These are phyloP conservation scores for Talaromyces sp. DNA, from an alignment of 2,329 filamentous ascomycete genomes.

Conservation along the genomic window DNA sequence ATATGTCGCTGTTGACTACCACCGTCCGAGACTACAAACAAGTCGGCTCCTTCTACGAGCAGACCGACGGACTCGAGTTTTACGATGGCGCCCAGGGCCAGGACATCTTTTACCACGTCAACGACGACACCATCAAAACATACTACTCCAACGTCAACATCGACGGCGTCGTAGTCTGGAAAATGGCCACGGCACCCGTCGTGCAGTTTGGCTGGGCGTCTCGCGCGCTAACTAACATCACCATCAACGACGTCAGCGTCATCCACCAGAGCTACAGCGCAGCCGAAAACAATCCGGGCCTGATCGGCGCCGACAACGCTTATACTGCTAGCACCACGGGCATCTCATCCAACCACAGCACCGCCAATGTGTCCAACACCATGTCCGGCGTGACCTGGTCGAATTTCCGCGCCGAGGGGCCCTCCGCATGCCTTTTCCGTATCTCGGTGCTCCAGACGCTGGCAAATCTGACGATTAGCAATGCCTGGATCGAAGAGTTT, in stretches of 20 bases:
- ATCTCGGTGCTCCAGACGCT: not conserved
- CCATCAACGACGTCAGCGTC: slow-evolving; percentile 13
- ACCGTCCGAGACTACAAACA: slow-evolving; percentile 33
- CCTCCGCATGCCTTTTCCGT: slow-evolving; percentile 2
- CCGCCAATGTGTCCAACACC: not conserved
- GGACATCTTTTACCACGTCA: slow-evolving; percentile 34
- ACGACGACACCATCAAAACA: slow-evolving; percentile 34
- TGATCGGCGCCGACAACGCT: slow-evolving; percentile 1
- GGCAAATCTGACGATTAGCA: not conserved
- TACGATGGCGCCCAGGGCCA: slow-evolving; percentile 26
- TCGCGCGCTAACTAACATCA: slow-evolving; percentile 24
- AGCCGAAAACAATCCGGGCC: not conserved
- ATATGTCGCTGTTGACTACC: slow-evolving; percentile 4
- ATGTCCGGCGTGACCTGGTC: slow-evolving; percentile 1
- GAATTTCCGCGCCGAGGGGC: slow-evolving; percentile 5
- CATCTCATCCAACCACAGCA: not conserved
- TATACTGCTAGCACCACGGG: not conserved
- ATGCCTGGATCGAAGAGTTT: not conserved
- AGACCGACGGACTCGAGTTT: slow-evolving; percentile 35
- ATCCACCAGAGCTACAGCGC: slow-evolving; percentile 4
- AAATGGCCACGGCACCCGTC: slow-evolving; percentile 37
- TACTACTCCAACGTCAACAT: slow-evolving; percentile 31
- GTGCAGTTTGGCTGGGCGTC: slow-evolving; percentile 34
- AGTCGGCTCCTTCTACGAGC: slow-evolving; percentile 34
- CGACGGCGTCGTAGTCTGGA: slow-evolving; percentile 32